A percentile compares a stretch with the other conserved stretches of the same genome.
Evolutionary conservation across 768 basidiomycete species (phyloP).

Genomic region (Tylopilus subfusipes): DNA sequence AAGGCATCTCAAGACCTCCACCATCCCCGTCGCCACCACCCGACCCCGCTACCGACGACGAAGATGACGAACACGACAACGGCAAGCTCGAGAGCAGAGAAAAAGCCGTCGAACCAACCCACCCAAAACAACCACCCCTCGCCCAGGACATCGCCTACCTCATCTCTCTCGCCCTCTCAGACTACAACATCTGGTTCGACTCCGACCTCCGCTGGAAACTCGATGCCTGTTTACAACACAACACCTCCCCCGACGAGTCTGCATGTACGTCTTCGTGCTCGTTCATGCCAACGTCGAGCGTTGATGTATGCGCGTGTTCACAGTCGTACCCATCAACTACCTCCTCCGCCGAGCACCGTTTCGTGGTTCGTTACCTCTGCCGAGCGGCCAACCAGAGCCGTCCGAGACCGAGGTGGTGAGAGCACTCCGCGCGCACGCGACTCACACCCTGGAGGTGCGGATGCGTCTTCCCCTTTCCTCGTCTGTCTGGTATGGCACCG

Average conservation of each 20-base stretch:
- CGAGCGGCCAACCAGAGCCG: conserved; percentile 7
- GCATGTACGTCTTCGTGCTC: conserved; percentile 48
- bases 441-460: conserved; percentile 52
- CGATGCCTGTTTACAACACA: conserved; percentile 30
- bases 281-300: background rate
- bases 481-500: conserved; percentile 36
- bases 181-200: conserved; percentile 66
- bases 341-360: conserved; percentile 41
- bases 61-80: background rate
- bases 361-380: conserved; percentile 15
- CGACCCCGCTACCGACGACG: conserved; percentile 1
- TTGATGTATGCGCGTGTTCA: background rate
- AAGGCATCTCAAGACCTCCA: conserved; percentile 11
- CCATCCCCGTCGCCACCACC: conserved; percentile 9
- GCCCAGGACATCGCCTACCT: conserved; percentile 50
- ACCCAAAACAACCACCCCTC: conserved; percentile 18
- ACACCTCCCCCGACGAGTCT: conserved; percentile 22
- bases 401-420: conserved; percentile 52
- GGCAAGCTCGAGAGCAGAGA: conserved; percentile 18
- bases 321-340: conserved; percentile 60
- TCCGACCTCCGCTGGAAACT: conserved; percentile 49
- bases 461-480: conserved; percentile 45
- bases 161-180: conserved; percentile 60
- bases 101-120: conserved; percentile 12
- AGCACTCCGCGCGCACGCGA: conserved; percentile 51